phyloP scores from a whole-genome alignment of 164 flowering plant genomes.

The Dillenia turbinata region DNA sequence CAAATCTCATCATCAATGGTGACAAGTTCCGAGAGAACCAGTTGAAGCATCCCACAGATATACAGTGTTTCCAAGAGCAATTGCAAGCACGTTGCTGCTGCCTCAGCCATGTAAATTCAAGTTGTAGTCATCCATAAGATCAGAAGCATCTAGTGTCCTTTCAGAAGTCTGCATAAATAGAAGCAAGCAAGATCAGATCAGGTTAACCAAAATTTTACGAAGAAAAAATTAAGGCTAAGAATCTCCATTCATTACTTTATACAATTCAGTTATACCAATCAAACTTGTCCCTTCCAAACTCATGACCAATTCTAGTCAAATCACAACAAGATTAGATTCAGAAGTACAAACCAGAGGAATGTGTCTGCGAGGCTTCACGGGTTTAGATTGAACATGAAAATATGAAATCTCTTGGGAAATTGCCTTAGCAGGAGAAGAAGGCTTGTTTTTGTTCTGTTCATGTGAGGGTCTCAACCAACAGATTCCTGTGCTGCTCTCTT shows the following conservation, averaged over 20 bases:
- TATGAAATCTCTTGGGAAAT: slow-evolving; percentile 3
- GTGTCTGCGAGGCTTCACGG: slow-evolving; percentile 3
- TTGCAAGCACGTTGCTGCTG: slow-evolving; percentile 22
- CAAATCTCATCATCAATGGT: slow-evolving; percentile 24
- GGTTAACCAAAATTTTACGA: not conserved
- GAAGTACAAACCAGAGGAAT: not conserved
- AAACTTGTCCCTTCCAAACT: too few species aligned
- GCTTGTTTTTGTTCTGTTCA: slow-evolving; percentile 18
- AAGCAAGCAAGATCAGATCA: too few species aligned
- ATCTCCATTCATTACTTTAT: too few species aligned
- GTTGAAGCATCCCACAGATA: slow-evolving; percentile 23
- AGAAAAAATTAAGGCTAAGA: not conserved
- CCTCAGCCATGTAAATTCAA: slow-evolving; percentile 26
- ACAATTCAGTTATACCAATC: too few species aligned
- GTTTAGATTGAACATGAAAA: slow-evolving; percentile 1
- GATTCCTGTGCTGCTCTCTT: slow-evolving; percentile 13
- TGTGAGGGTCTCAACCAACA: slow-evolving; percentile 10
- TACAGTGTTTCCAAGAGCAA: slow-evolving; percentile 22
- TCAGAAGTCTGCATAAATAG: slow-evolving; percentile 7
- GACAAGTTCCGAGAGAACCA: slow-evolving; percentile 24
- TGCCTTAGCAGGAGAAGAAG: slow-evolving; percentile 5
- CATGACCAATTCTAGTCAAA: not conserved
- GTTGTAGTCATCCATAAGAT: slow-evolving; percentile 21
- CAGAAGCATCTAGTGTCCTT: slow-evolving; percentile 23
- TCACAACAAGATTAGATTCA: not conserved